phyloP scores from a whole-genome alignment of 176 grass and related monocot species.

The Eleusine coracana region DNA sequence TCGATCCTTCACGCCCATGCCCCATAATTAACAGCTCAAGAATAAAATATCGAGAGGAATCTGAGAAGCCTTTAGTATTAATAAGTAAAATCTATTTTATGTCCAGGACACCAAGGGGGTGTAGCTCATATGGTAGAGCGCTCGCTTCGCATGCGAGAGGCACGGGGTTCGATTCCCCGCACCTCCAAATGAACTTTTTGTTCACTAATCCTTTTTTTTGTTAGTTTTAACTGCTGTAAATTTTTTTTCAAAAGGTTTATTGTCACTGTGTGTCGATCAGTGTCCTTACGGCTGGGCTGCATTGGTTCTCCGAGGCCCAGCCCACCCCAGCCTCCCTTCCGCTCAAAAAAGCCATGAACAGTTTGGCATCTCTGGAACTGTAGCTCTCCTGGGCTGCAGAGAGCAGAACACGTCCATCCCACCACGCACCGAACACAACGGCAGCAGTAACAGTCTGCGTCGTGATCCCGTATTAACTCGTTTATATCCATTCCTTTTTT shows the following conservation, averaged over 20 bases:
- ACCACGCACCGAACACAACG: not conserved
- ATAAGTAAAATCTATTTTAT: too few relatives aligned
- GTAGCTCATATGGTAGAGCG: constrained; percentile 99
- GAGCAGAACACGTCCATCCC: too few relatives aligned
- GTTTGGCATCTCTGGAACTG: too few relatives aligned
- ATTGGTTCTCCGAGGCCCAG: not conserved
- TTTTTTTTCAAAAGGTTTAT: not conserved
- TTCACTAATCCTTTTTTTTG: not conserved
- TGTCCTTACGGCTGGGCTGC: not conserved
- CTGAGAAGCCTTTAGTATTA: too few relatives aligned
- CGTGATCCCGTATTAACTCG: not conserved
- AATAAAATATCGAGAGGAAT: too few relatives aligned
- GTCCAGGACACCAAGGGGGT: constrained; percentile 46
- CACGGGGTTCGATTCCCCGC: constrained; percentile 99
- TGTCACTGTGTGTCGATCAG: too few relatives aligned
- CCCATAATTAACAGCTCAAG: too few relatives aligned
- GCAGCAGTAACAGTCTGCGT: not conserved
- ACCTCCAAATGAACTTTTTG: constrained; percentile 46
- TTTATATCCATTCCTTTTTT: too few relatives aligned
- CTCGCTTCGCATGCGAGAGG: constrained; percentile 99
- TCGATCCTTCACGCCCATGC: too few relatives aligned
- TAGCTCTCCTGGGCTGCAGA: too few relatives aligned
- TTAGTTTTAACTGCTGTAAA: not conserved
- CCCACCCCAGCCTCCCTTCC: not conserved
- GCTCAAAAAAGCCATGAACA: not conserved